Percentiles rank a stretch among this genome's conserved stretches.
phyloP scores from a whole-genome alignment of 257 asterid genomes.

The Parsonsia alboflavescens region DNA sequence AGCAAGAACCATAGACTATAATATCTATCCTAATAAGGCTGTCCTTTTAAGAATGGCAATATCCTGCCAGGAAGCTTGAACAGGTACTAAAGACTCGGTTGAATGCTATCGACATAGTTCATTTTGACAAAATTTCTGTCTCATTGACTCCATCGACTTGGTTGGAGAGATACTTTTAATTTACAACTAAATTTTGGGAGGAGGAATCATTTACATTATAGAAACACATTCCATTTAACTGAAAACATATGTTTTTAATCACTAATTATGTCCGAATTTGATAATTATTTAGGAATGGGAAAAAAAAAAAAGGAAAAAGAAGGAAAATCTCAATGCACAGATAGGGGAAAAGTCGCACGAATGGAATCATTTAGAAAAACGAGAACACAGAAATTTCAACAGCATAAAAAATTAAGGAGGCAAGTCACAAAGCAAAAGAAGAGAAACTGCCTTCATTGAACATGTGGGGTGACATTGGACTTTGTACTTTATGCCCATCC shows the following conservation, averaged over 20 bases:
- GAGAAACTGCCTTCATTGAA: conserved; percentile 42
- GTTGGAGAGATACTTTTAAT: no score
- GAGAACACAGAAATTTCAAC: not conserved
- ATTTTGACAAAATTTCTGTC: not conserved
- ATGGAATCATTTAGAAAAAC: not conserved
- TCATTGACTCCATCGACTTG: no score
- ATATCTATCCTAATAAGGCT: not conserved
- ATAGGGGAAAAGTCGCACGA: not conserved
- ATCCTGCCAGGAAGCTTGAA: not conserved
- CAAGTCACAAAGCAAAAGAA: not conserved
- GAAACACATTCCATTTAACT: no score
- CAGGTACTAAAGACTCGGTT: not conserved
- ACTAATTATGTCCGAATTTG: no score
- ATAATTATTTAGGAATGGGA: no score
- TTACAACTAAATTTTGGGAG: no score
- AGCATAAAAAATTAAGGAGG: not conserved
- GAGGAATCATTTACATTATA: no score
- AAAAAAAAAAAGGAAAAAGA: not conserved
- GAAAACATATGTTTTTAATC: no score
- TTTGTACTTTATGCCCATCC: conserved; percentile 48
- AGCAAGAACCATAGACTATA: no score
- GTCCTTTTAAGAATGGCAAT: not conserved
- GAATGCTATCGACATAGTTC: not conserved
- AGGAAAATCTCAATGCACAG: not conserved
- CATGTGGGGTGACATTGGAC: conserved; percentile 62